These are phyloP conservation scores for Eragrostis tef DNA, from an alignment of 202 grass and related monocot species.

Conservation along the genomic window DNA sequence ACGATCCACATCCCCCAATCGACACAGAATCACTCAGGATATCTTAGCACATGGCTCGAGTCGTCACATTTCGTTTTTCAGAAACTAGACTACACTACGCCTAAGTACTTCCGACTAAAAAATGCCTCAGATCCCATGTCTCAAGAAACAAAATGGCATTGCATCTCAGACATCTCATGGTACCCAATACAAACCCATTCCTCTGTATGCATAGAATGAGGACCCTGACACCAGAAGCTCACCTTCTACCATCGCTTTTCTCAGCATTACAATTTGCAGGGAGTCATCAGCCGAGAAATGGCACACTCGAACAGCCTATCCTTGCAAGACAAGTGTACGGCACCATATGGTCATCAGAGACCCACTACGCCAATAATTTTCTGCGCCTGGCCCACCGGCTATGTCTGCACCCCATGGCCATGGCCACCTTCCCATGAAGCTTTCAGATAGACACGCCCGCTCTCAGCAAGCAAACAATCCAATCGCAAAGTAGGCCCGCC, in stretches of 20 bases:
- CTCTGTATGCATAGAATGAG: neutral
- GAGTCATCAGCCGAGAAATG: slow-evolving; percentile 6
- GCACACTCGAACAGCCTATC: slow-evolving; percentile 42
- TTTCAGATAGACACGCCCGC: neutral
- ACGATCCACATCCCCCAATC: neutral
- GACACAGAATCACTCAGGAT: neutral
- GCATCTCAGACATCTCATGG: neutral
- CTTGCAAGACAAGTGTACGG: slow-evolving; percentile 37
- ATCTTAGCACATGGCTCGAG: neutral
- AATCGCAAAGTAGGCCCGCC: slow-evolving; percentile 29
- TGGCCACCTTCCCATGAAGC: slow-evolving; percentile 11
- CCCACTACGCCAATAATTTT: slow-evolving; percentile 46
- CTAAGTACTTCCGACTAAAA: neutral
- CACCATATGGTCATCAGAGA: slow-evolving; percentile 12
- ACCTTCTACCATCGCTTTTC: neutral
- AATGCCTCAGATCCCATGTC: neutral
- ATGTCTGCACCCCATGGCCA: slow-evolving; percentile 29
- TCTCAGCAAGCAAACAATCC: neutral
- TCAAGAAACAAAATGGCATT: neutral
- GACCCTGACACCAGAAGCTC: neutral
- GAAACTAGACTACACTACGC: no score
- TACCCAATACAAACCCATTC: neutral
- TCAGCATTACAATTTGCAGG: neutral
- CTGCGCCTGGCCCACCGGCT: slow-evolving; percentile 2
- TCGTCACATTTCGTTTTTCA: neutral